Conservation (phyloP, 345 rosid species). For the Euphorbia lathyris region DNA sequence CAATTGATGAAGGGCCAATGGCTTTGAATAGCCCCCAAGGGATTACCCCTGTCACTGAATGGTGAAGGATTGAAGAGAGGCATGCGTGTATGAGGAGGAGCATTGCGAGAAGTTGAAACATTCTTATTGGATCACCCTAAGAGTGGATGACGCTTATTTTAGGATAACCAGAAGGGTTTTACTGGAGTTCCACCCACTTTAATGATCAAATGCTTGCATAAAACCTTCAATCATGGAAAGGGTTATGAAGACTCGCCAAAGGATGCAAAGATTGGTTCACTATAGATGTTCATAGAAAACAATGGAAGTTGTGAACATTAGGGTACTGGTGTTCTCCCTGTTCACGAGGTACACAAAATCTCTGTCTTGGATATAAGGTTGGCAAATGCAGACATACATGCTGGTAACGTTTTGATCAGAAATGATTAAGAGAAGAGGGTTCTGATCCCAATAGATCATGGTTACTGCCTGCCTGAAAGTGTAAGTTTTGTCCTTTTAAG, state of each 20-base stretch:
- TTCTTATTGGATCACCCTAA: slow-evolving; percentile 72
- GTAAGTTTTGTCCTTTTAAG: slow-evolving; percentile 37
- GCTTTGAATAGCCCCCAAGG: too few relatives aligned
- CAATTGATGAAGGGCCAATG: too few relatives aligned
- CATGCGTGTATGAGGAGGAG: slow-evolving; percentile 80
- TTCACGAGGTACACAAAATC: too few relatives aligned
- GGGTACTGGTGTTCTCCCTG: slow-evolving; percentile 67
- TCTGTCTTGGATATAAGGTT: slow-evolving; percentile 83
- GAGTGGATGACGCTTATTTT: slow-evolving; percentile 33
- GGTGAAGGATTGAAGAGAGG: too few relatives aligned
- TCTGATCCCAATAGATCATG: slow-evolving; percentile 86
- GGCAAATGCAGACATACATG: slow-evolving; percentile 89
- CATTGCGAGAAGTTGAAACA: slow-evolving; percentile 85
- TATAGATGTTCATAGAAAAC: slow-evolving; percentile 74
- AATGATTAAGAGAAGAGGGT: too few relatives aligned
- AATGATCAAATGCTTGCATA: slow-evolving; percentile 77
- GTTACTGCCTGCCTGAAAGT: slow-evolving; percentile 79
- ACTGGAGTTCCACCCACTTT: slow-evolving; percentile 85
- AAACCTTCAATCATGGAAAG: slow-evolving; percentile 58
- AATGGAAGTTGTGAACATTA: slow-evolving; percentile 83
- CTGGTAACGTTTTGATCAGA: slow-evolving; percentile 82
- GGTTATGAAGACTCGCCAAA: slow-evolving; percentile 41
- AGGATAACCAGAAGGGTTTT: too few relatives aligned
- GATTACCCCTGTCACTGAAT: too few relatives aligned
- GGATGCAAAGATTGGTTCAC: slow-evolving; percentile 69